Conservation (phyloP, 176 grass and related monocot genomes). For the Bonia amplexicaulis region DNA sequence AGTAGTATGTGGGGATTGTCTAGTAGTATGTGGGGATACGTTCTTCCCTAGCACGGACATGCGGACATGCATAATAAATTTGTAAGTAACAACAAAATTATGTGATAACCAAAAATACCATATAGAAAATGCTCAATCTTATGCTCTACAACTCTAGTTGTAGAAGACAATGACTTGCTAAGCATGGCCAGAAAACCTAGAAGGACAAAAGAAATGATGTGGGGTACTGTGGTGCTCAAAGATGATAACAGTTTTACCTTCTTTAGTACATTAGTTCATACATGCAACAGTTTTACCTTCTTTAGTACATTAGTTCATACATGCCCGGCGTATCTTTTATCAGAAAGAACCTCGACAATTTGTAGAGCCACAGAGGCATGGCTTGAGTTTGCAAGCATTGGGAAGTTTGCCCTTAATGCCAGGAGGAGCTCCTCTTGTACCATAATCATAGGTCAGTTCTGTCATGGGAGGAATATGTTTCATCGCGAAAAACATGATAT, state of each 20-base stretch:
- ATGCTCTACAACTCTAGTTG: not conserved
- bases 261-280: not conserved
- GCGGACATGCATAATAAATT: not conserved
- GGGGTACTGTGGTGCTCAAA: not conserved
- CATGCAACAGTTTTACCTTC: slow-evolving; percentile 1
- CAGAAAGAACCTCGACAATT: slow-evolving; percentile 41
- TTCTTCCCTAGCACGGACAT: not conserved
- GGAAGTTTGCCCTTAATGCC: not conserved
- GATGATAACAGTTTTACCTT: not conserved
- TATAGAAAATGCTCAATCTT: not conserved
- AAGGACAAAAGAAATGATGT: not conserved
- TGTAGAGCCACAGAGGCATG: slow-evolving; percentile 43
- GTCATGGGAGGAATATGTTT: slow-evolving; percentile 72
- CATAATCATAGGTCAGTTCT: slow-evolving; percentile 69
- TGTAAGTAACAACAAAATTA: not conserved
- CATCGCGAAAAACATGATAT: slow-evolving; percentile 67
- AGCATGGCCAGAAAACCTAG: not conserved
- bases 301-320: not conserved
- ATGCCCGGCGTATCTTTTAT: not conserved
- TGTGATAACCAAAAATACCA: not conserved
- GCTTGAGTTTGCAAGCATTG: slow-evolving; percentile 21
- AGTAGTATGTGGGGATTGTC: not conserved
- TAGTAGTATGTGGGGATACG: not conserved
- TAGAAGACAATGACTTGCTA: not conserved
- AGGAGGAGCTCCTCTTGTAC: slow-evolving; percentile 33